Base-by-base conservation (phyloP, 2,329 filamentous ascomycete genomes). In the Domatiomyces catenatus region DNA sequence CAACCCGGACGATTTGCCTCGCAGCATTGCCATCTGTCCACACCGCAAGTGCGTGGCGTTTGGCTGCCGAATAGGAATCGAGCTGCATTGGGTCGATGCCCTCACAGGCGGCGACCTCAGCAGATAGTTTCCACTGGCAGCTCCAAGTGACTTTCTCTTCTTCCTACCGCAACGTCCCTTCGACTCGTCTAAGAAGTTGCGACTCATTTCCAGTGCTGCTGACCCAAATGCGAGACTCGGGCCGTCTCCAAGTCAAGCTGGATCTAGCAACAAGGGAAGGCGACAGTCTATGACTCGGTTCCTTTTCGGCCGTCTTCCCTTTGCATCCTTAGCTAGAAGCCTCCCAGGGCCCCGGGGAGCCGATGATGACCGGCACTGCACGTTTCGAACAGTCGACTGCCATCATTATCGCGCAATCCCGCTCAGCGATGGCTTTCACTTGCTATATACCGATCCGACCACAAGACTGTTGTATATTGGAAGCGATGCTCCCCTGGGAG, bases 1-100 rank as follows among this genome's bases (percentile, higher is more conserved):
- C 59, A 77, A 74, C 1, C 65, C 73, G 39, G 75, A 82, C 49
- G 78, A 83, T 54, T 76, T 76, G 15, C 80, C 81, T 10, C 73
- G 76, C n/a, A 81, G 77, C 42, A 73, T 83, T 8, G 75, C 80
- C 0, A 75, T 84, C 32, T 82, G 76, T 56, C 80, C 80, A n/a
- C 75, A 80, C 51, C 71, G 77, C 45, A 72, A 73, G 48, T 82
- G 78, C 56, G 75, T 82, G 32, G 80, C 79, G 7, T 84, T 83
- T 66, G 80, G 80, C 12, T 81, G 77, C 55, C 72, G 73, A 10
- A 69, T 73, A 6, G 76, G 79, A 1, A 76, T 83, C 48, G 80
- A 83, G 59, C 66, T 83, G 42, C 78, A 81, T 60, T 84, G 77
- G 72, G 63, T 75, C 10, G 71, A 75, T 52, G 68, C 70, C 26